Base-by-base conservation (phyloP, 2,329 filamentous ascomycete genomes). In the Diaporthe citrichinensis region DNA sequence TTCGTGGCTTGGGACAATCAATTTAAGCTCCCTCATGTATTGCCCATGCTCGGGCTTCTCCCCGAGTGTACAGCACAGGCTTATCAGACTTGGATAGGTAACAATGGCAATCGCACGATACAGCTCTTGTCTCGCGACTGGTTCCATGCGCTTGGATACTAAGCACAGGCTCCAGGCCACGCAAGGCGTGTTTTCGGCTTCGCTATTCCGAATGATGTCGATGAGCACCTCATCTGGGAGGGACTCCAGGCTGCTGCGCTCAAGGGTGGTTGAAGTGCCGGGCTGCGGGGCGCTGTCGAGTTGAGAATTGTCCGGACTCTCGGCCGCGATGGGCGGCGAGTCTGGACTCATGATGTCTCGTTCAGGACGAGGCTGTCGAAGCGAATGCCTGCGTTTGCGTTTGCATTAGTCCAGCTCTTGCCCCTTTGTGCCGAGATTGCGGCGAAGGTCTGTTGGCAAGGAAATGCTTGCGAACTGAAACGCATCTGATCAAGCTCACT, bases 1-100 rank as follows among this genome's bases (percentile, higher is more conserved):
- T 23, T 0, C 0, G 17, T 23, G 17, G 17, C 7, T 39, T 34
- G 25, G 20, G 41, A 34, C 14, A 12, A 65, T 4, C 25, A 49
- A 31, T 2, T 34, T 15, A 10, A 65, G 41, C 2, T 46, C 20
- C 41, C 0, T 8, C 49, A 65, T 65, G 25, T 34, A n/a, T 1
- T 15, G 41, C 9, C 25, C 41, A 31, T 49, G 20, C 25, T 31
- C 17, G 9, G 25, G 41, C 2, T 15, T 12, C 9, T 49, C 0
- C 0, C 15, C 2, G 10, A 65, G 17, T 8, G 25, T 34, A 6
- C 17, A 25, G 41, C 10, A 49, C 4, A 65, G 41, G 15, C 9
- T 23, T 3, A 4, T 46, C 25, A 65, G 28, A 8, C 4, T 2
- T 12, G 2, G 2, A 9, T 1, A 8, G 25, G 3, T 2, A 3